Evolutionary conservation across 495 filamentous ascomycete genomes (phyloP), one percentile per base, ranked within the genome.

Genomic region (Darksidea phi): DNA sequence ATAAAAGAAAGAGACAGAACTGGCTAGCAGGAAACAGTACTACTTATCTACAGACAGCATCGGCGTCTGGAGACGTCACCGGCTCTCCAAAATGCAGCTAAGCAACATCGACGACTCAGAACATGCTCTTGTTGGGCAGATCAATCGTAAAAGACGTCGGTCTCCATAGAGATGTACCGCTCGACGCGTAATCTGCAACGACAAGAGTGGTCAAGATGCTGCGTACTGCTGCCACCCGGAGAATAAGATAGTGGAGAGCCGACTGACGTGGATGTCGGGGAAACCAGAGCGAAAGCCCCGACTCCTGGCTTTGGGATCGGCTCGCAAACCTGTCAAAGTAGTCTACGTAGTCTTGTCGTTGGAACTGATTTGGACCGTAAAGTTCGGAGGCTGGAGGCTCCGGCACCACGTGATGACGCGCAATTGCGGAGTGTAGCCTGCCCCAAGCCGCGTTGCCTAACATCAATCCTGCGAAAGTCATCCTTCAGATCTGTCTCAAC

Each of bases 171-270:
- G 20, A 52, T 46, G 1, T 46, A n/a, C 25, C 47, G 26, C 43
- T 51, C 51, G 50, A 63, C 60, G 60, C 60, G 60, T 63, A 10
- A 36, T 42, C 46, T 32, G 18, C 11, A 36, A 45, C 8, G 57
- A 34, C 46, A 21, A 43, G 36, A 60, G 48, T 60, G 48, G 57
- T 54, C 24, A 24, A 32, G 32, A 61, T 6, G 10, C 25, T 11
- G n/a, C 8, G 26, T 28, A 28, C 20, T 32, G 38, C 38, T 46
- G 26, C 28, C 4, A 32, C 28, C 28, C 28, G 54, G 60, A 52
- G 45, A 46, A 57, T 46, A 1, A 3, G 18, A 51, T 63, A 32
- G 60, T 57, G 60, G 60, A 57, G 60, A 63, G 60, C 60, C 60
- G 60, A 45, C 23, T 32, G 32, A 43, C 25, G 13, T 20, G 17